Evolutionary conservation across 306 rosid species (phyloP), one percentile per base, ranked within the genome.

Genomic region (Rubus idaeus): DNA sequence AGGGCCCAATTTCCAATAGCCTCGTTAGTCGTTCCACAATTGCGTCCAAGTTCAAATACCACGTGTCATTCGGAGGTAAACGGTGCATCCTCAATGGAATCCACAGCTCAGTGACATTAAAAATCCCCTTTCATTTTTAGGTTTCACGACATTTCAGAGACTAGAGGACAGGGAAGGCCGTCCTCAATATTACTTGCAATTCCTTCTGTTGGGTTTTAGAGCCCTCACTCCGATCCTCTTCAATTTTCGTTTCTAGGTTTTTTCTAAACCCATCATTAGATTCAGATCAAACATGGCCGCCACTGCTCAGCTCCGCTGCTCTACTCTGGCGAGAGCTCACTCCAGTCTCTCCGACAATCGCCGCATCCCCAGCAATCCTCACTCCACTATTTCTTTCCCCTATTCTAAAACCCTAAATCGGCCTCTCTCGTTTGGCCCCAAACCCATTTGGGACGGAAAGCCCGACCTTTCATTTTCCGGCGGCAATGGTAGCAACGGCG

Each of bases 281-380:
- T 55, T 20, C 56, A 69, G 58, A 68, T 40, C 73, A 53, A 52
- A 60, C 37, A 94, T 94, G 95, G 84, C 91, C 42, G 73, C 90
- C 73, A 75, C 88, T 71, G 89, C 93, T 45, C 90, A 87, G 64
- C 82, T 91, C 60, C 90, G 94, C 77, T 86, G 68, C 64, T 84
- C 92, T 3, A 82, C 89, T 55, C 81, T 82, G 20, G 68, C 85
- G 9, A 79, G 82, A 14, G 70, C 84, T 18, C 61, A 71, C 68
- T 80, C 56, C n/a, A 17, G 62, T 21, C 49, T 41, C 58, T 39
- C 84, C 8, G 47, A 46, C 21, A 5, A 42, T 18, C 83, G 17
- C 70, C 62, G 75, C 21, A 44, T 45, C 66, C 20, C 75, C 70
- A 18, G 1, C n/a, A 35, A n/a, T 45, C 68, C 68, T 16, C 65